These are phyloP conservation scores for Aethionema arabicum DNA, from an alignment of 345 rosid species.

Conservation along the genomic window DNA sequence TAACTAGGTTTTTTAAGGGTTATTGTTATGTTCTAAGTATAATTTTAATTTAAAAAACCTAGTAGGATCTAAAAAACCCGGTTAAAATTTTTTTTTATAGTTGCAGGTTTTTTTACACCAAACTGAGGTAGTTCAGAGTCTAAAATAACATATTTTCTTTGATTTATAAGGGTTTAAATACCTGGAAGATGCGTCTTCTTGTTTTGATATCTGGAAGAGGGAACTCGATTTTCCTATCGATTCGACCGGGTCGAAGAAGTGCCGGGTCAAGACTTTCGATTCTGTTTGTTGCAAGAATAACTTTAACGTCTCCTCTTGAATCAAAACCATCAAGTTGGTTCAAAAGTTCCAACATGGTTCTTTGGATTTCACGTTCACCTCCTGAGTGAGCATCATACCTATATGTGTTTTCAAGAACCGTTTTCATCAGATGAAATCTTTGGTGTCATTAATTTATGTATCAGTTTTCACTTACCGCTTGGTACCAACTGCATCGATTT, in stretches of 20 bases:
- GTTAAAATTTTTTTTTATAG: too few relatives aligned
- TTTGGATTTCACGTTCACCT: constrained; percentile 96
- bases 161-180: constrained; percentile 15
- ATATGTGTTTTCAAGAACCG: not conserved
- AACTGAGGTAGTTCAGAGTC: too few relatives aligned
- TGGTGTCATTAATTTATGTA: not conserved
- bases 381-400: constrained; percentile 98
- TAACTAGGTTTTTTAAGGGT: too few relatives aligned
- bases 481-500: constrained; percentile 97
- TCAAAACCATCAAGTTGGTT: constrained; percentile 97
- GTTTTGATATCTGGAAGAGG: constrained; percentile 99
- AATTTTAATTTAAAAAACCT: not conserved
- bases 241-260: constrained; percentile 91
- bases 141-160: too few relatives aligned
- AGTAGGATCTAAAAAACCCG: too few relatives aligned
- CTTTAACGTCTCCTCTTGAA: constrained; percentile 97
- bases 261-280: constrained; percentile 98
- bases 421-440: not conserved
- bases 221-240: constrained; percentile 94
- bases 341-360: constrained; percentile 96
- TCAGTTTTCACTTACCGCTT: constrained; percentile 57
- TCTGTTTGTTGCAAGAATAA: constrained; percentile 93
- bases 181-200: constrained; percentile 97
- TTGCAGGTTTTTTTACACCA: too few relatives aligned
- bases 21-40: not conserved